phyloP scores from a whole-genome alignment of 768 basidiomycete genomes.

The Leccinellum albellum region DNA sequence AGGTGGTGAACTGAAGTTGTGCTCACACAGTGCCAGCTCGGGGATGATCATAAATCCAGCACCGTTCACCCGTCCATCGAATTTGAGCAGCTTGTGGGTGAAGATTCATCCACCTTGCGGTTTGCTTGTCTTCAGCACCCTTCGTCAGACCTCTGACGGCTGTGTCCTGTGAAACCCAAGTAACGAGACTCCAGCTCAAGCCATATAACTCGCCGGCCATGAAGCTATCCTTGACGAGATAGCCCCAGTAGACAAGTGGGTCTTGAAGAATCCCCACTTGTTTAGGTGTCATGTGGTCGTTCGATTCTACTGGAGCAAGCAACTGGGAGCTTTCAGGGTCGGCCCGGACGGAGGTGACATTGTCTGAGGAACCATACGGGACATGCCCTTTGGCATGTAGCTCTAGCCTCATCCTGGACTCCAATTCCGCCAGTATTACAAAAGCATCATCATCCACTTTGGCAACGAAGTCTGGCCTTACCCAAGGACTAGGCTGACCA shows the following conservation, averaged over 20 bases:
- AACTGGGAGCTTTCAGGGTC: neutral
- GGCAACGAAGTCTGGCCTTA: slow-evolving; percentile 85
- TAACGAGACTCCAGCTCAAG: slow-evolving; percentile 81
- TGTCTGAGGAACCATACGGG: slow-evolving; percentile 20
- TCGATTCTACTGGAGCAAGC: neutral
- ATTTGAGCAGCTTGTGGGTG: slow-evolving; percentile 79
- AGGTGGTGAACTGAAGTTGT: neutral
- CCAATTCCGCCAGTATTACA: slow-evolving; percentile 90
- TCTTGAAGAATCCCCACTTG: slow-evolving; percentile 37
- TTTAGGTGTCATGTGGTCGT: neutral
- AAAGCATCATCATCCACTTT: slow-evolving; percentile 97
- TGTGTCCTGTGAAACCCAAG: slow-evolving; percentile 79
- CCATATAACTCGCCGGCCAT: slow-evolving; percentile 96
- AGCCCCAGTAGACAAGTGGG: slow-evolving; percentile 84
- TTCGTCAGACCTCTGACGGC: slow-evolving; percentile 59
- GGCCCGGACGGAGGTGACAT: neutral
- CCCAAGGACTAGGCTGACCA: slow-evolving; percentile 56
- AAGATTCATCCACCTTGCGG: slow-evolving; percentile 84
- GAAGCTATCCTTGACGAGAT: slow-evolving; percentile 86
- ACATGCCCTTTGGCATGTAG: slow-evolving; percentile 46
- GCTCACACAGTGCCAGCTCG: slow-evolving; percentile 88
- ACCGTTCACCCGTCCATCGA: slow-evolving; percentile 87
- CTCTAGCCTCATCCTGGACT: slow-evolving; percentile 79
- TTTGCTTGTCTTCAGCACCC: slow-evolving; percentile 92
- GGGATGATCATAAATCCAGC: slow-evolving; percentile 99